A percentile compares a stretch with the other conserved stretches of the same genome.
These are phyloP conservation scores for Chlamydomonas asymmetrica DNA, from an alignment of 139 green algal genomes.

Conservation along the genomic window DNA sequence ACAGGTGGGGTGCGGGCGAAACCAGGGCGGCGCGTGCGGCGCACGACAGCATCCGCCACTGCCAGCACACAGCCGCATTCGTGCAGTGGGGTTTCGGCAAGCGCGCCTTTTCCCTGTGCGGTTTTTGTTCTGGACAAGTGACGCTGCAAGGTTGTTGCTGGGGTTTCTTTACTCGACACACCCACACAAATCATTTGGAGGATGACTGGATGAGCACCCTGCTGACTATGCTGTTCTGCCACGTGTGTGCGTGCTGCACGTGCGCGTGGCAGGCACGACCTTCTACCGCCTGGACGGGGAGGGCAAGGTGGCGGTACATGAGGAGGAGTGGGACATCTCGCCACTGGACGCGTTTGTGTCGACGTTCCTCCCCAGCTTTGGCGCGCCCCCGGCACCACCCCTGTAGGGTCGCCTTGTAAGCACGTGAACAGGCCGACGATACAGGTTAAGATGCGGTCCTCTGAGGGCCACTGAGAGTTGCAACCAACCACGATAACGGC, in stretches of 20 bases:
- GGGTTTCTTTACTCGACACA: not conserved
- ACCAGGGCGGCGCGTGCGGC: no score
- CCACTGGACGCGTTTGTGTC: slow-evolving; percentile 45
- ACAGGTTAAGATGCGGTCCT: no score
- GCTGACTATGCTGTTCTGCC: not conserved
- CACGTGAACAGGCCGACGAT: no score
- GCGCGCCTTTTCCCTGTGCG: no score
- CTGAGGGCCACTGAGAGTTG: no score
- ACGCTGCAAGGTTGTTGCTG: not conserved
- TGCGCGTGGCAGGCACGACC: not conserved
- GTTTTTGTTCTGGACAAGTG: not conserved
- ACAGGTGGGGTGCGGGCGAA: slow-evolving; percentile 32
- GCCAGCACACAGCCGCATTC: no score
- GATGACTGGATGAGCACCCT: not conserved
- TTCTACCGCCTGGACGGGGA: slow-evolving; percentile 10
- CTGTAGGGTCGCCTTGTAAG: no score
- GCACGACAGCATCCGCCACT: no score
- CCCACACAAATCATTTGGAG: not conserved
- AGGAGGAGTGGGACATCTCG: slow-evolving; percentile 62
- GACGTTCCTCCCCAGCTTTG: slow-evolving; percentile 19
- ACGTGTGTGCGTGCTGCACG: not conserved
- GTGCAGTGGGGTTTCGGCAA: no score
- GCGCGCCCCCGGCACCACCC: slow-evolving; percentile 21
- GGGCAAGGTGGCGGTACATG: slow-evolving; percentile 5
- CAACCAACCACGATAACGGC: no score